Percentiles rank a stretch among this genome's conserved stretches.
phyloP scores from a whole-genome alignment of 2,329 filamentous ascomycete species.

The Alternaria novae-zelandiae region DNA sequence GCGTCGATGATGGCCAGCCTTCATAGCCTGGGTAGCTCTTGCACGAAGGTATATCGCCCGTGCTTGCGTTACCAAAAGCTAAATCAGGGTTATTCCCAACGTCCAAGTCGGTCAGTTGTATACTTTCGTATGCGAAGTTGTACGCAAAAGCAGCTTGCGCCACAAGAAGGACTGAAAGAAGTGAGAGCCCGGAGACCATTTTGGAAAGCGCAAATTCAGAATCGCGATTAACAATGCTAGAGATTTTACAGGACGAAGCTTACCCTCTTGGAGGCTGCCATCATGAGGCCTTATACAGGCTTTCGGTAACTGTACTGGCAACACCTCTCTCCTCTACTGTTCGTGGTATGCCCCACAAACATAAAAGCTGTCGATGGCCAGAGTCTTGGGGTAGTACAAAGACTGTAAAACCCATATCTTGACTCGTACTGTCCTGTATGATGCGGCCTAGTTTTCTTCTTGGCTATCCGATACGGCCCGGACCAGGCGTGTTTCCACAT shows the following conservation, averaged over 20 bases:
- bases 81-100: constrained; percentile 30
- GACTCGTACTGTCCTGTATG: background rate
- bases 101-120: constrained; percentile 28
- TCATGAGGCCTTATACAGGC: background rate
- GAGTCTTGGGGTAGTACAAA: background rate
- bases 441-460: background rate
- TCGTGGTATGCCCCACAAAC: background rate
- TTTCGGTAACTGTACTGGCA: background rate
- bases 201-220: background rate
- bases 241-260: too few species aligned
- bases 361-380: background rate
- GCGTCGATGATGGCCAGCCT: constrained; percentile 29
- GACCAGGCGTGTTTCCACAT: background rate
- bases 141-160: constrained; percentile 14
- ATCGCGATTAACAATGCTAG: background rate
- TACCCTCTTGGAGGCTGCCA: background rate
- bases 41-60: constrained; percentile 16
- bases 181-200: background rate
- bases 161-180: background rate
- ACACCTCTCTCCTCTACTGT: background rate
- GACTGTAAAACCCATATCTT: background rate
- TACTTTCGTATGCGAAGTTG: constrained; percentile 35
- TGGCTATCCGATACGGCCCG: background rate
- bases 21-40: constrained; percentile 34
- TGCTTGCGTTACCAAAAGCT: constrained; percentile 24